Conservation (phyloP, 495 filamentous ascomycete genomes). For the Schizothecium vesticola region DNA sequence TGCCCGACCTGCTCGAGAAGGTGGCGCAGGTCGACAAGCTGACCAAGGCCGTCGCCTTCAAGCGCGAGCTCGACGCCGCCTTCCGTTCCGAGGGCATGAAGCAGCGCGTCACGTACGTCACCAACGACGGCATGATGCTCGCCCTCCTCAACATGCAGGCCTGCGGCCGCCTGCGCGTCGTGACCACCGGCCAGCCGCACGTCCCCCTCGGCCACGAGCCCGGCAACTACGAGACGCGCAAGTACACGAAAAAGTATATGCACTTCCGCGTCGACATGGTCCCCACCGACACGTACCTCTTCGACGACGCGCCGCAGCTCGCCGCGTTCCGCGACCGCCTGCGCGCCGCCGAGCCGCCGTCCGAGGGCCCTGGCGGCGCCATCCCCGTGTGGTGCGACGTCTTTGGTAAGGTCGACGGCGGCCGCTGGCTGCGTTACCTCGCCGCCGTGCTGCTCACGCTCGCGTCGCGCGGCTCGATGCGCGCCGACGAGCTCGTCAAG, state of each 20-base stretch:
- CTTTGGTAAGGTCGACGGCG: conserved; percentile 53
- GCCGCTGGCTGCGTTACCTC: conserved; percentile 62
- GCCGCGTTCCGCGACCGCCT: conserved; percentile 34
- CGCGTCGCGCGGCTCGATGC: conserved; percentile 55
- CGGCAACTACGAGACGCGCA: conserved; percentile 61
- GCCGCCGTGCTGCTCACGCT: conserved; percentile 54
- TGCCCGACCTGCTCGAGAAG: conserved; percentile 46
- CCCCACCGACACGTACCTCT: conserved; percentile 55
- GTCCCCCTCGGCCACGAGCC: conserved; percentile 71
- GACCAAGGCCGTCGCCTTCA: conserved; percentile 52
- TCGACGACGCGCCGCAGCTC: conserved; percentile 50
- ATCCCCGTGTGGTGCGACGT: conserved; percentile 80
- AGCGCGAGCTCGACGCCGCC: conserved; percentile 50
- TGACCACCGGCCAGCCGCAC: conserved; percentile 52
- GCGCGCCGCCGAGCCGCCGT: conserved; percentile 26
- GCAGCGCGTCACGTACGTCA: conserved; percentile 38
- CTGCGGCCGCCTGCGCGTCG: conserved; percentile 49
- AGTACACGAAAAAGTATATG: conserved; percentile 59
- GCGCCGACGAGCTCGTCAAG: conserved; percentile 43
- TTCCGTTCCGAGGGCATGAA: conserved; percentile 37
- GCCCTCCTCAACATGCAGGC: conserved; percentile 65
- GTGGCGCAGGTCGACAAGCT: conserved; percentile 42
- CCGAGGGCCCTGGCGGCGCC: conserved; percentile 32
- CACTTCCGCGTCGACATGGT: conserved; percentile 57
- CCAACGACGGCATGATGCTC: conserved; percentile 63